Conservation (phyloP, 106 monocot species). For the Dendrobium chrysotoxum region DNA sequence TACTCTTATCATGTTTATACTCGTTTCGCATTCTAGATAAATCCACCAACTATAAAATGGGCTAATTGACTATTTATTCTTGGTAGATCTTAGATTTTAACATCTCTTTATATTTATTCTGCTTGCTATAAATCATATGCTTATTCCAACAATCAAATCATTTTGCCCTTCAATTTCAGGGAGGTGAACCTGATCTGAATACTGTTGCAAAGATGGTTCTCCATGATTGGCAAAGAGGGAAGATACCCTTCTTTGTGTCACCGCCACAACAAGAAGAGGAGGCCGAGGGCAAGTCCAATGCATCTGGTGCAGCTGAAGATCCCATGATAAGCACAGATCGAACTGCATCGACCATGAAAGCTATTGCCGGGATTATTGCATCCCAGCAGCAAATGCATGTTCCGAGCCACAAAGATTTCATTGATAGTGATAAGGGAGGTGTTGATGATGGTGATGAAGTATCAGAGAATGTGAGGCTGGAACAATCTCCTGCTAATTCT, state of each 20-base stretch:
- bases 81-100: no score
- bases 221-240: constrained; percentile 68
- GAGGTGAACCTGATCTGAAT: constrained; percentile 53
- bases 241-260: constrained; percentile 64
- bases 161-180: constrained; percentile 23
- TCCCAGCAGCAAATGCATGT: constrained; percentile 47
- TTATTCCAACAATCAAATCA: neutral
- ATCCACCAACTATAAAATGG: no score
- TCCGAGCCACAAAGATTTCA: constrained; percentile 34
- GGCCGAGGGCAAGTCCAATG: neutral
- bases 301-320: constrained; percentile 12
- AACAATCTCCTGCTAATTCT: neutral
- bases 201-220: constrained; percentile 65
- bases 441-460: neutral
- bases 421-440: neutral
- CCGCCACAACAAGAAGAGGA: constrained; percentile 31
- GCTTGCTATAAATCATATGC: no score
- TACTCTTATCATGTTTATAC: no score
- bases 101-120: no score
- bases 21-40: no score
- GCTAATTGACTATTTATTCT: no score
- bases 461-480: neutral
- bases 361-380: constrained; percentile 43
- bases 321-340: constrained; percentile 20
- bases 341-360: constrained; percentile 26